Percentiles rank a stretch among this genome's conserved stretches.
These are phyloP conservation scores for Colletotrichum kahawae DNA, from an alignment of 2,329 filamentous ascomycete genomes.

Conservation along the genomic window DNA sequence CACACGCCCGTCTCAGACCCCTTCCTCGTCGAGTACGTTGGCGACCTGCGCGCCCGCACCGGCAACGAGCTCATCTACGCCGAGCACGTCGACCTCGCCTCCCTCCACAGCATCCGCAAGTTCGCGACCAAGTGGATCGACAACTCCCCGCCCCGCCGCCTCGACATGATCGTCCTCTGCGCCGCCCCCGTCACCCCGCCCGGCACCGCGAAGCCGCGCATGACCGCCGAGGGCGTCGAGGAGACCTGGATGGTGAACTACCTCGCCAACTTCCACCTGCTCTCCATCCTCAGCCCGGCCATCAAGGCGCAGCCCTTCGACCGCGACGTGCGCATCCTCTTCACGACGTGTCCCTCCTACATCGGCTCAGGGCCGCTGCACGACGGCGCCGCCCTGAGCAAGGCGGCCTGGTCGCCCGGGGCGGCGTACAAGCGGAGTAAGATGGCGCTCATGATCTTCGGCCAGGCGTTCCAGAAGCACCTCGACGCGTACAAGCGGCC, in stretches of 20 bases:
- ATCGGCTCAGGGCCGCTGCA: conserved; percentile 75
- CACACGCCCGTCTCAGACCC: conserved; percentile 81
- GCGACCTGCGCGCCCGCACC: conserved; percentile 79
- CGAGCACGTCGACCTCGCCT: conserved; percentile 89
- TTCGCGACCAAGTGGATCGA: conserved; percentile 99
- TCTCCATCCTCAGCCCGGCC: conserved; percentile 89
- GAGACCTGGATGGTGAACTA: conserved; percentile 95
- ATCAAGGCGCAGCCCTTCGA: conserved; percentile 91
- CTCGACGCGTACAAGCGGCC: conserved; percentile 83
- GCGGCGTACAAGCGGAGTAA: conserved; percentile 69
- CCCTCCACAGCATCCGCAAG: conserved; percentile 85
- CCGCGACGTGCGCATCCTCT: conserved; percentile 86
- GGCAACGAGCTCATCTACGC: conserved; percentile 91
- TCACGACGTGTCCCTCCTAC: conserved; percentile 88
- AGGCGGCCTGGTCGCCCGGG: conserved; percentile 58
- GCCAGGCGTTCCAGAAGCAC: conserved; percentile 90
- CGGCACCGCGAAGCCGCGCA: conserved; percentile 64
- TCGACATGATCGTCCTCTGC: conserved; percentile 92
- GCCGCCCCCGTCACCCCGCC: conserved; percentile 78
- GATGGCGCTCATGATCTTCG: conserved; percentile 88
- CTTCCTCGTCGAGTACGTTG: conserved; percentile 91
- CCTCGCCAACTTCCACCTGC: conserved; percentile 91
- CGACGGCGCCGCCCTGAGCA: conserved; percentile 45
- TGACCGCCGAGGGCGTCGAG: conserved; percentile 79
- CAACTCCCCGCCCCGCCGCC: conserved; percentile 83